Evolutionary conservation across 2,329 filamentous ascomycete species (phyloP), one percentile per base, ranked within the genome.

Genomic region (Dichotomopilus funicola): DNA sequence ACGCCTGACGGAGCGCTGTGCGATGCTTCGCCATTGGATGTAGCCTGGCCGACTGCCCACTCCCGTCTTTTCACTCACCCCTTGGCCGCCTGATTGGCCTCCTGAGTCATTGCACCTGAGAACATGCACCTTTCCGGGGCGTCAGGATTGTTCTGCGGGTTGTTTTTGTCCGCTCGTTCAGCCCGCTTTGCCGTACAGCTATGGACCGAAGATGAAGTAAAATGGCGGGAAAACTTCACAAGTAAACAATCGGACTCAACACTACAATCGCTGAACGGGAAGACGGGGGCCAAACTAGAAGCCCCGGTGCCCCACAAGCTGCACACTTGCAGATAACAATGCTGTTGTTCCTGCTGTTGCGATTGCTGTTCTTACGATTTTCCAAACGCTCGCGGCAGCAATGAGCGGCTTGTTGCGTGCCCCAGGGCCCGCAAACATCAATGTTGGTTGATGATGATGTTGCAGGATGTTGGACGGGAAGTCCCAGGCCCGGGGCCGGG

Each of bases 101-200:
- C 49, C 57, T 55, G 56, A 50, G 54, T 49, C 49, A 27, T 27
- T 42, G 44, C 54, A 51, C 43, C 56, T 49, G 49, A 41, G 38
- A 46, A 50, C 43, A 59, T 64, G 62, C 62, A 64, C 49, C 49
- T 52, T 62, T 55, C 62, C 62, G 62, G 19, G 19, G 19, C 19
- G 19, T 27, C 19, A 45, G 9, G 38, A 34, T 38, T 50, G 48
- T 44, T 41, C 13, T 41, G 13, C 43, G 27, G 31, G 6, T 42
- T 40, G 53, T 55, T 53, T 55, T 45, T 42, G 53, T 55, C 56
- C 59, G 57, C 59, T 58, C 51, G 49, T 61, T 57, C 48, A 46
- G 41, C 31, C 38, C 44, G 13, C 50, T 52, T 42, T 13, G 34
- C 51, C 47, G 13, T 19, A 9, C 10, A 12, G 36, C 19, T 42